Base-by-base conservation (phyloP, 345 rosid species). In the Corchorus capsularis region DNA sequence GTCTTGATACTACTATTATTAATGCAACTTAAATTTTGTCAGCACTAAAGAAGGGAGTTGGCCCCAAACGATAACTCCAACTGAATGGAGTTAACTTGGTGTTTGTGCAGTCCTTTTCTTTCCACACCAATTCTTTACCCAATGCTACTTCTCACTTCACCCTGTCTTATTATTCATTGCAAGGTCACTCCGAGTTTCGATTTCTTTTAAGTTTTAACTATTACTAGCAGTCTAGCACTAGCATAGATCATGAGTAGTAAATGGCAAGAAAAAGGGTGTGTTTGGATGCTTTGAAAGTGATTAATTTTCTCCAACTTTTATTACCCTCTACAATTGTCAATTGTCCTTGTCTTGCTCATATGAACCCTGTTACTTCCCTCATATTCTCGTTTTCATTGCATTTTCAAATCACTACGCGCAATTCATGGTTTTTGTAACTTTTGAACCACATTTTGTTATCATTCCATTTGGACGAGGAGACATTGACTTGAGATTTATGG, bases 21-120 rank as follows among this genome's bases (percentile, higher is more conserved):
- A 71, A 14, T 17, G 61, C 46, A 1, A 4, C 52, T 20, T 75
- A 53, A 46, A 41, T 65, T 27, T 53, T 53, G 75, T 63, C 67
- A 4, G 15, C n/a, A 34, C 22, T 13, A 46, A 45, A n/a, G 17
- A 32, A 63, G 63, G 57, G 4, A 15, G 61, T 54, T 55, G 67
- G 53, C 67, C 39, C 6, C 50, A 53, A 6, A 45, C 63, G 57
- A 69, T 53, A 34, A 35, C n/a, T 69, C 19, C 57, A 4, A 16
- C 69, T 6, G 27, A 12, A 20, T 59, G 56, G 45, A 19, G 64
- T 46, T 50, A 57, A 37, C 52, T 57, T 43, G 79, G 75, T 69
- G 75, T 57, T n/a, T 63, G 76, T 69, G 79, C 54, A 66, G 62
- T 67, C 73, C 46, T 59, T 73, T 35, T 73, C 77, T 71, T 27